phyloP scores from a whole-genome alignment of 2,329 filamentous ascomycete genomes.

The Aureobasidium sp. region DNA sequence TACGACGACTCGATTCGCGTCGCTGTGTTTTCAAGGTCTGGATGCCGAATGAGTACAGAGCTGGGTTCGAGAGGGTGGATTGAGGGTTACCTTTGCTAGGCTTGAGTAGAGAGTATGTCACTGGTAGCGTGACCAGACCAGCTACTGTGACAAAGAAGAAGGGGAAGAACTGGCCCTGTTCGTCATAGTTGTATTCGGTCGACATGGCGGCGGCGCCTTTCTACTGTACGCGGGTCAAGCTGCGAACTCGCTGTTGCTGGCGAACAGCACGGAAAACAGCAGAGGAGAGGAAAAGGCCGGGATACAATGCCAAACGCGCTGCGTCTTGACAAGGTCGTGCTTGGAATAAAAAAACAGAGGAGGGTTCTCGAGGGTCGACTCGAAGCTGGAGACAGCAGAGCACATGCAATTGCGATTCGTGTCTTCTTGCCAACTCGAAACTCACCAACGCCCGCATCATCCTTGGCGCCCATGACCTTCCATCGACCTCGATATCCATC shows the following conservation, averaged over 20 bases:
- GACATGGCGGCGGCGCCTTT: conserved; percentile 53
- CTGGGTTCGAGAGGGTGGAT: not conserved
- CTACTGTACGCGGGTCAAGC: not conserved
- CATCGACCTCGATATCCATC: not conserved
- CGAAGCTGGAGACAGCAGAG: not conserved
- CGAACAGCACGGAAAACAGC: not conserved
- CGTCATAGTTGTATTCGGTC: conserved; percentile 97
- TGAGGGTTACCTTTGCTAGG: conserved; percentile 52
- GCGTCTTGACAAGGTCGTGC: not conserved
- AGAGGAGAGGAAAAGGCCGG: too few relatives aligned
- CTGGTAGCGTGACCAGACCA: conserved; percentile 61
- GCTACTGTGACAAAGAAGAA: conserved; percentile 94
- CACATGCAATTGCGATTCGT: conserved; percentile 12
- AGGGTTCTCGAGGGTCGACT: not conserved
- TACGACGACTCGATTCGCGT: conserved; percentile 75
- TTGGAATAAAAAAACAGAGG: not conserved
- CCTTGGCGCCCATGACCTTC: not conserved
- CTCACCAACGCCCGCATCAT: not conserved
- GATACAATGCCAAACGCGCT: not conserved
- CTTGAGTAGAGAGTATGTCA: conserved; percentile 81
- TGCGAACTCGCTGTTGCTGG: not conserved
- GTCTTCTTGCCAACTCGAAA: conserved; percentile 7
- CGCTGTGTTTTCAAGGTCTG: conserved; percentile 68
- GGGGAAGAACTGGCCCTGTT: conserved; percentile 96
- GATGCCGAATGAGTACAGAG: not conserved